These are phyloP conservation scores for Heteromeles arbutifolia DNA, from an alignment of 306 rosid species.

Conservation along the genomic window DNA sequence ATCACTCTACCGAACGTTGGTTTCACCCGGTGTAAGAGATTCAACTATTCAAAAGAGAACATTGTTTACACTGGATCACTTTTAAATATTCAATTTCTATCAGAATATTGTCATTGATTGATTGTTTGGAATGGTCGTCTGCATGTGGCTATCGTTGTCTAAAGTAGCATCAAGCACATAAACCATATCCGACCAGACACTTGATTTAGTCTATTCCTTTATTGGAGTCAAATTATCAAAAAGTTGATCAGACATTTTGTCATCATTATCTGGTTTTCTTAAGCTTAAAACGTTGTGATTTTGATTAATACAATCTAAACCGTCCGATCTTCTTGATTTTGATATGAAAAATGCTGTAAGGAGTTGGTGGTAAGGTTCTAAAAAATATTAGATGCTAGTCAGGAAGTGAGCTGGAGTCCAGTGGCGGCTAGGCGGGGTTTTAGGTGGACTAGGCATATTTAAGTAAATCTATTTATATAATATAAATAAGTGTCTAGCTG, in stretches of 20 bases:
- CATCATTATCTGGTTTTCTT: neutral
- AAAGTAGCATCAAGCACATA: neutral
- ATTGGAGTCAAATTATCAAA: neutral
- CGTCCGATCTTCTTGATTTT: neutral
- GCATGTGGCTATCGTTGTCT: neutral
- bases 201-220: neutral
- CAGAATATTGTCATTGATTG: neutral
- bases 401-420: too few species aligned
- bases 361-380: too few species aligned
- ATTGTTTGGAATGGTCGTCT: neutral
- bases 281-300: neutral
- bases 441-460: fast-evolving
- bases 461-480: too few species aligned
- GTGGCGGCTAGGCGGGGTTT: too few species aligned
- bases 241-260: too few species aligned
- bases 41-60: too few species aligned
- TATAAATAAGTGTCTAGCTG: too few species aligned
- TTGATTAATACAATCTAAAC: neutral
- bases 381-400: fast-evolving
- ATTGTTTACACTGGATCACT: neutral
- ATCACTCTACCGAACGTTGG: too few species aligned
- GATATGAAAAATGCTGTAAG: too few species aligned
- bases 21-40: too few species aligned
- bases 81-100: neutral
- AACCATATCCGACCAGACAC: neutral